These are phyloP conservation scores for Fusarium hostae DNA, from an alignment of 2,329 filamentous ascomycete species.

Conservation along the genomic window DNA sequence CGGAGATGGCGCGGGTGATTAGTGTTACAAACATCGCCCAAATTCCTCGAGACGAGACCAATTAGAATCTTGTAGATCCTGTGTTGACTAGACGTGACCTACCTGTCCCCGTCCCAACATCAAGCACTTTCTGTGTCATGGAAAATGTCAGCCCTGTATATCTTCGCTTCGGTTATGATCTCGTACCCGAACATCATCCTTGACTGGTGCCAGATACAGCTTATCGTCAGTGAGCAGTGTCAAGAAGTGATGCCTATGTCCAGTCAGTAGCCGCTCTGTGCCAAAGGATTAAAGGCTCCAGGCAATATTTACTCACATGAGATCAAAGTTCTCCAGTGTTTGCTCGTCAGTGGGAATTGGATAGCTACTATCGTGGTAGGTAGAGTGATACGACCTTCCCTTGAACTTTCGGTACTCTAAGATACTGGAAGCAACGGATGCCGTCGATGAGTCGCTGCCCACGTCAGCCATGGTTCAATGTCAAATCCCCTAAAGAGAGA, in stretches of 20 bases:
- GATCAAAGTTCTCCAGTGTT: slow-evolving; percentile 13
- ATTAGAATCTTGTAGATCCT: background rate
- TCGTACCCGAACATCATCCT: slow-evolving; percentile 3
- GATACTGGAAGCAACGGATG: slow-evolving; percentile 13
- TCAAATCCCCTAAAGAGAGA: fast-evolving
- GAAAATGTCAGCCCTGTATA: background rate
- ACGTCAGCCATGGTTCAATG: background rate
- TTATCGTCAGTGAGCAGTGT: slow-evolving; percentile 10
- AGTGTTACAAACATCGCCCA: slow-evolving; percentile 13
- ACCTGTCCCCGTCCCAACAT: slow-evolving; percentile 13
- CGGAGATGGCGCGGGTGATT: fast-evolving
- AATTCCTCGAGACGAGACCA: background rate
- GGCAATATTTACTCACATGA: background rate
- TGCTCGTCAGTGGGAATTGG: slow-evolving; percentile 8
- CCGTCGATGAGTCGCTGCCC: background rate
- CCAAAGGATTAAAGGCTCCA: no score
- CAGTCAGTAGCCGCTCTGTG: background rate
- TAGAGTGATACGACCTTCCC: slow-evolving; percentile 8
- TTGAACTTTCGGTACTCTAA: slow-evolving; percentile 24
- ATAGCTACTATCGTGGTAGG: background rate
- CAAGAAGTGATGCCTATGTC: slow-evolving; percentile 13
- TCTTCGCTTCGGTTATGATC: background rate
- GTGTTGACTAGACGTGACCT: background rate
- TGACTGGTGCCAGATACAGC: slow-evolving; percentile 13
- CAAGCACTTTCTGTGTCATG: slow-evolving; percentile 6